phyloP scores from a whole-genome alignment of 768 basidiomycete genomes.

The Mycena venus region DNA sequence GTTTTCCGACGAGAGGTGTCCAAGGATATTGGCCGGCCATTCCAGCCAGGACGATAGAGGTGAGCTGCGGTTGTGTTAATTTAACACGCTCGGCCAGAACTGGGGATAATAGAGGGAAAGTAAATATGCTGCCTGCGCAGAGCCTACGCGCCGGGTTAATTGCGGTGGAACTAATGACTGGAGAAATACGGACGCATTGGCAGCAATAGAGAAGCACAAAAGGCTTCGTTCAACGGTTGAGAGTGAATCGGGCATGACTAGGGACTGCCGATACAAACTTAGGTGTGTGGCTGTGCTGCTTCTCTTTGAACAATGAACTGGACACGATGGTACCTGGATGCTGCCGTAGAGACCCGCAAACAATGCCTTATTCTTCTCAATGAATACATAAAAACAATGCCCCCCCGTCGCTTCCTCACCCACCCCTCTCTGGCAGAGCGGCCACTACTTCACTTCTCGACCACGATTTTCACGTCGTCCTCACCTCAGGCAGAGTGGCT shows the following conservation, averaged over 20 bases:
- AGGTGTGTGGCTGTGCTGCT: too few relatives aligned
- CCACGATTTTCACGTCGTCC: conserved; percentile 26
- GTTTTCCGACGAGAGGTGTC: conserved; percentile 75
- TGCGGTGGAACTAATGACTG: background rate
- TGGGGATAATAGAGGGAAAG: conserved; percentile 82
- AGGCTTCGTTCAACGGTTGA: background rate
- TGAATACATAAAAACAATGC: background rate
- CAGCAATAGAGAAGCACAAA: too few relatives aligned
- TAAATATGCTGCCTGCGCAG: conserved; percentile 84
- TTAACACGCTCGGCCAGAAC: conserved; percentile 69
- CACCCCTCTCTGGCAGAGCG: conserved; percentile 30
- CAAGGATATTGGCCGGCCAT: conserved; percentile 88
- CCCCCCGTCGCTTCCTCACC: background rate
- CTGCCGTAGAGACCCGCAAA: too few relatives aligned
- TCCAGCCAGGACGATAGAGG: conserved; percentile 83
- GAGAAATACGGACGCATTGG: too few relatives aligned
- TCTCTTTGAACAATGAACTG: too few relatives aligned
- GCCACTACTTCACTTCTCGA: background rate
- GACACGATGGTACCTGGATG: too few relatives aligned
- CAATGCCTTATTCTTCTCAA: background rate
- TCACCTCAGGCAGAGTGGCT: conserved; percentile 14
- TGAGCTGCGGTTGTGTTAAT: conserved; percentile 82
- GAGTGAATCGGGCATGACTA: background rate
- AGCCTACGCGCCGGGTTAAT: conserved; percentile 56
- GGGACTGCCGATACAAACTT: too few relatives aligned